Conservation (phyloP, 768 basidiomycete species). For the Kwoniella sp. region DNA sequence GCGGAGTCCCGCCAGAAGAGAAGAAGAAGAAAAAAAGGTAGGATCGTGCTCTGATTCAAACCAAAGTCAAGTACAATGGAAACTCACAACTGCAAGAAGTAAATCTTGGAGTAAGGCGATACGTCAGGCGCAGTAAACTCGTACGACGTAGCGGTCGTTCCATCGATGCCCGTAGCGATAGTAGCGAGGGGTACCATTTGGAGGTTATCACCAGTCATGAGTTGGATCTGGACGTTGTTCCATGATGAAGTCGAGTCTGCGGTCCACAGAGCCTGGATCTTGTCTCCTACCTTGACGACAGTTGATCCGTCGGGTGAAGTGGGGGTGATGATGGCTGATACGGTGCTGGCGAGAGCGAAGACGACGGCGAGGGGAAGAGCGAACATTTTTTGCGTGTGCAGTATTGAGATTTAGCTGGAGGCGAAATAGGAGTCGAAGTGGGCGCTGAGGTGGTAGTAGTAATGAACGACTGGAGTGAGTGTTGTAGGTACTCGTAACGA, state of each 20-base stretch:
- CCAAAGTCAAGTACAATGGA: too few species aligned
- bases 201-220: conserved; percentile 53
- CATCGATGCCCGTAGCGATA: conserved; percentile 45
- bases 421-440: neutral
- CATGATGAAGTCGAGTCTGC: conserved; percentile 41
- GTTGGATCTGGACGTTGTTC: conserved; percentile 43
- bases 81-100: conserved; percentile 53
- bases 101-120: conserved; percentile 49
- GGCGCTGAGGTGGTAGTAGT: neutral
- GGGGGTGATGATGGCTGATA: conserved; percentile 37
- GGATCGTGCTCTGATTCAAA: too few species aligned
- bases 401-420: neutral
- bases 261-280: conserved; percentile 41
- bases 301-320: conserved; percentile 45
- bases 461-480: conserved; percentile 21
- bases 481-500: neutral
- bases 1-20: too few species aligned
- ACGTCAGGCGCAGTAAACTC: conserved; percentile 43
- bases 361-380: conserved; percentile 1
- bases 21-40: too few species aligned
- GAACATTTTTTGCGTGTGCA: neutral
- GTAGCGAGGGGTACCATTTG: conserved; percentile 36
- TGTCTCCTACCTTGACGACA: conserved; percentile 41
- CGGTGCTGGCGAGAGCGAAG: conserved; percentile 14
- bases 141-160: conserved; percentile 36